Evolutionary conservation across 208 protist species (phyloP), one percentile per base, ranked within the genome.

Genomic region (Wallacemonas sp.): DNA sequence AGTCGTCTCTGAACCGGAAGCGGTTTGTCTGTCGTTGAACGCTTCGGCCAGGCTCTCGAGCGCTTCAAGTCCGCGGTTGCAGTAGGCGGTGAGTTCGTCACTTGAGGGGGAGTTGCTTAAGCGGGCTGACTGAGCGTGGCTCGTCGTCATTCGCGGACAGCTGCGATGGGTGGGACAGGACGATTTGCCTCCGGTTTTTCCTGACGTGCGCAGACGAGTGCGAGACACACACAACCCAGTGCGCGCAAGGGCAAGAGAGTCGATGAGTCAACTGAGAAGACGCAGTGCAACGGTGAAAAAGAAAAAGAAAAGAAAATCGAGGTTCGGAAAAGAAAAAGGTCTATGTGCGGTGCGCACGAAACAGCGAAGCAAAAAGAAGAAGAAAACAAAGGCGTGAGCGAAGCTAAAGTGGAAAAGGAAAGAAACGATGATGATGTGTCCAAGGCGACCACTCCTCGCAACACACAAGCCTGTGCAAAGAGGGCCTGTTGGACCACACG

Each of bases 361-460:
- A 37, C 4, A 36, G 27, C 36, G 30, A 59, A 39, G 32, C 46
- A 27, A 2, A 44, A 44, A 8, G 32, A 58, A 33, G 21, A 21
- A 12, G 6, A 30, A 34, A 60, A 44, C 13, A 36, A 38, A 8
- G 26, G 24, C 22, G 63, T 34, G 5, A 59, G 21, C 53, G 3
- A 61, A 62, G 57, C n/a, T 2, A 45, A 46, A 63, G 53, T 39
- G 3, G 29, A 34, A 36, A 8, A 46, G 34, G 46, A 68, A 58
- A 68, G 46, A 68, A 26, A n/a, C 24, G 57, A 67, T 3, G 17
- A 67, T 32, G 39, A 29, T 33, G 45, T 60, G 32, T 50, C 27
- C 19, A 48, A 6, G 17, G 30, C n/a, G n/a, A n/a, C n/a, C n/a
- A n/a, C n/a, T n/a, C n/a, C n/a, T n/a, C n/a, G n/a, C n/a, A n/a